Conservation (phyloP, 495 filamentous ascomycete genomes). For the Astrothelium macrocarpum region DNA sequence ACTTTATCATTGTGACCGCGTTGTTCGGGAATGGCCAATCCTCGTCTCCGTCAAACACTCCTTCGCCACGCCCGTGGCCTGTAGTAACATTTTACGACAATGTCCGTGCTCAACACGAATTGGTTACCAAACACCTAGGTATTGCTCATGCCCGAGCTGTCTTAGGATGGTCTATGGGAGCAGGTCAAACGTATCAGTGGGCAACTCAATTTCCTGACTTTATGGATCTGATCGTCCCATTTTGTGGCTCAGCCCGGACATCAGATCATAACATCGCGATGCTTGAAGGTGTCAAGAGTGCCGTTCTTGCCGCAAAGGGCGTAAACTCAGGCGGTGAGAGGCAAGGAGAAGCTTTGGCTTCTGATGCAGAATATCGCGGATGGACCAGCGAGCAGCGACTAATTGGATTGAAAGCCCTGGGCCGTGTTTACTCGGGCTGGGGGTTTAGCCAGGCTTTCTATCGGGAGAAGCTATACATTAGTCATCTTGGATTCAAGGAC, state of each 20-base stretch:
- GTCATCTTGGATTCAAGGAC: slow-evolving; percentile 46
- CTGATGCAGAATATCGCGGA: slow-evolving; percentile 31
- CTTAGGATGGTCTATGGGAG: slow-evolving; percentile 64
- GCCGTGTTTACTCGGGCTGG: slow-evolving; percentile 66
- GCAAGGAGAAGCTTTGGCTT: slow-evolving; percentile 30
- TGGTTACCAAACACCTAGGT: slow-evolving; percentile 54
- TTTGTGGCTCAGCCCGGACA: slow-evolving; percentile 59
- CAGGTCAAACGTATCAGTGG: slow-evolving; percentile 60
- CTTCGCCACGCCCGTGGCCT: slow-evolving; percentile 46
- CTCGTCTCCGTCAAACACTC: slow-evolving; percentile 56
- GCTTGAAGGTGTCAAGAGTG: slow-evolving; percentile 59
- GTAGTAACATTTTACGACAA: slow-evolving; percentile 58
- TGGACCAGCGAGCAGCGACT: slow-evolving; percentile 50
- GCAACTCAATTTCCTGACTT: slow-evolving; percentile 62
- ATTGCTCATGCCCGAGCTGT: slow-evolving; percentile 55
- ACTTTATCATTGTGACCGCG: slow-evolving; percentile 61
- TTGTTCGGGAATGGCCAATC: slow-evolving; percentile 68
- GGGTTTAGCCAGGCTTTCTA: slow-evolving; percentile 68
- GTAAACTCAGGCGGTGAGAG: slow-evolving; percentile 42
- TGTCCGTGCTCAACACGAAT: slow-evolving; percentile 54
- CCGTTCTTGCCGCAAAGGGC: slow-evolving; percentile 53
- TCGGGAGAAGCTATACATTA: slow-evolving; percentile 54
- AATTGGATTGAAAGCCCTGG: slow-evolving; percentile 59
- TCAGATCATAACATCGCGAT: slow-evolving; percentile 62
- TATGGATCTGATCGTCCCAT: slow-evolving; percentile 55